These are phyloP conservation scores for Primulina huaijiensis DNA, from an alignment of 257 asterid species.

Conservation along the genomic window DNA sequence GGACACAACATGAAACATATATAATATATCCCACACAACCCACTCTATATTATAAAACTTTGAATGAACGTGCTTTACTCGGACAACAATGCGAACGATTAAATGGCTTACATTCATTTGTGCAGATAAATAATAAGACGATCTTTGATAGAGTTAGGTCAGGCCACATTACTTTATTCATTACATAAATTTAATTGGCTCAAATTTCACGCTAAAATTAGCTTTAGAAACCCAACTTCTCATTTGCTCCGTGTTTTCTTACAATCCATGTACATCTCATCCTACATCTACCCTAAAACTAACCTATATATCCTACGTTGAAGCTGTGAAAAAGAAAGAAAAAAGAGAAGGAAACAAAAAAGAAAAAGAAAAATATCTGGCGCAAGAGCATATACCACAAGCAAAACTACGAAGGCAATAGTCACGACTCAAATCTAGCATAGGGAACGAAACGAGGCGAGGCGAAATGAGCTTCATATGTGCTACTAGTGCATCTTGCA, in stretches of 20 bases:
- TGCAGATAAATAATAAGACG: too few species aligned
- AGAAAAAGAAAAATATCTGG: too few species aligned
- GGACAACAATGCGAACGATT: too few species aligned
- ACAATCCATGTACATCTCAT: not conserved
- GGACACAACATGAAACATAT: too few species aligned
- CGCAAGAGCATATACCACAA: not conserved
- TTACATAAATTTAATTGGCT: not conserved
- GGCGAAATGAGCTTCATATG: slow-evolving; percentile 36
- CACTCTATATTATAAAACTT: too few species aligned
- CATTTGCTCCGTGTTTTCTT: not conserved
- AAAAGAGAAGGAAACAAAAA: not conserved
- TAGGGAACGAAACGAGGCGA: slow-evolving; percentile 16
- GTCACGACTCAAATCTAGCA: slow-evolving; percentile 8
- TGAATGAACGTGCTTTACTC: too few species aligned
- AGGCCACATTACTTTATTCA: too few species aligned
- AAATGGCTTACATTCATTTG: too few species aligned
- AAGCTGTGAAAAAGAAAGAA: not conserved
- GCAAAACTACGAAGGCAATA: not conserved
- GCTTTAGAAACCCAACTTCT: not conserved
- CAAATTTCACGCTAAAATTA: not conserved
- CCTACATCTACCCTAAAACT: not conserved
- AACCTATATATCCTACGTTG: not conserved
- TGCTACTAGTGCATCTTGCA: slow-evolving; percentile 24
- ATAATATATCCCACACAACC: too few species aligned
- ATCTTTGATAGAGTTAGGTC: too few species aligned